Evolutionary conservation across 257 asterid species (phyloP).

Genomic region (Nicotiana knightiana): DNA sequence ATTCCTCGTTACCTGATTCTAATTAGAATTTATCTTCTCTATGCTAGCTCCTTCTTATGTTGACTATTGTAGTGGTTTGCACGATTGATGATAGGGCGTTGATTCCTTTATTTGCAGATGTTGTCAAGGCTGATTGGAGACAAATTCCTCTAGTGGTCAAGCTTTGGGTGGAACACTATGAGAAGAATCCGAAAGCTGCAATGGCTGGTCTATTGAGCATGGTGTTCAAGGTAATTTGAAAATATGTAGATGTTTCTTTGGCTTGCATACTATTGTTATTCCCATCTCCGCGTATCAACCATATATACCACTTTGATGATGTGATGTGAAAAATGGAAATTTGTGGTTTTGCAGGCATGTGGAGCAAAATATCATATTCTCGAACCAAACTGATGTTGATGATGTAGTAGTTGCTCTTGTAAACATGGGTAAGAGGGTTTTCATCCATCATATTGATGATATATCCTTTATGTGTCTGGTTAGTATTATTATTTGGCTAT

Average conservation of each 20-base stretch:
- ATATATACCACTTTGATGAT: slow-evolving; percentile 1
- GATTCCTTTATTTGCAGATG: slow-evolving; percentile 43
- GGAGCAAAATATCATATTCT: slow-evolving; percentile 71
- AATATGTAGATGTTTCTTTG: background rate
- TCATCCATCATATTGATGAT: slow-evolving; percentile 11
- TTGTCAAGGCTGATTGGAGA: slow-evolving; percentile 67
- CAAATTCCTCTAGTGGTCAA: slow-evolving; percentile 74
- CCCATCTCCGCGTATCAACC: background rate
- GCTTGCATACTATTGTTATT: background rate
- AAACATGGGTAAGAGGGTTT: slow-evolving; percentile 77
- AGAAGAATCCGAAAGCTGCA: slow-evolving; percentile 62
- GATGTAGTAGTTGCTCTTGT: slow-evolving; percentile 91
- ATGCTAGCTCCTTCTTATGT: background rate
- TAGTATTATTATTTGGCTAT: background rate
- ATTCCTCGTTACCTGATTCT: background rate
- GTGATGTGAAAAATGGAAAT: background rate
- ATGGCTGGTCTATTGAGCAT: slow-evolving; percentile 62
- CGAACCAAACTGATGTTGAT: slow-evolving; percentile 83
- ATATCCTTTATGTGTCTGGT: background rate
- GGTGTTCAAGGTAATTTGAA: slow-evolving; percentile 72
- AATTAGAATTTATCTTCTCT: background rate
- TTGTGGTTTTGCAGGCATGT: slow-evolving; percentile 56
- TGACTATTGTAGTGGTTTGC: background rate
- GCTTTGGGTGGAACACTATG: slow-evolving; percentile 81
- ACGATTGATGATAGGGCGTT: background rate